phyloP scores from a whole-genome alignment of 2,329 filamentous ascomycete species.

The Colletotrichum falcatum region DNA sequence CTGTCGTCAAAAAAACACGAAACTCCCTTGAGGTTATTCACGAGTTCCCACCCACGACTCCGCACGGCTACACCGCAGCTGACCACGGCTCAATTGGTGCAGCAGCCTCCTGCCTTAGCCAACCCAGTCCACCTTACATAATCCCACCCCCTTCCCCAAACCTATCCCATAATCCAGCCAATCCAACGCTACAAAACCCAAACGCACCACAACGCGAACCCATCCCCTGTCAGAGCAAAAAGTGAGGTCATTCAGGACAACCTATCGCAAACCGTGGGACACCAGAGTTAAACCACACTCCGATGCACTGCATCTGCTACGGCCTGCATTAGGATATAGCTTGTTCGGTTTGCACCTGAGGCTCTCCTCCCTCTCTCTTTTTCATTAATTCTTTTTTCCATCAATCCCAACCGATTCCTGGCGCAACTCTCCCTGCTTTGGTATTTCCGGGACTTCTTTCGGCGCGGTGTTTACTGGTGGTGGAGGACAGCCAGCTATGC shows the following conservation, averaged over 20 bases:
- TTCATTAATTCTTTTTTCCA: no score
- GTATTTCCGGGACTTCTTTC: conserved; percentile 5
- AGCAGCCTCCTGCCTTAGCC: conserved; percentile 34
- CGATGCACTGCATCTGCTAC: conserved; percentile 21
- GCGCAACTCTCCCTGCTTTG: background rate
- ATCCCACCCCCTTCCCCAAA: conserved; percentile 21
- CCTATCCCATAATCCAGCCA: conserved; percentile 28
- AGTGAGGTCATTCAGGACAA: conserved; percentile 42
- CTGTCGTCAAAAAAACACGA: conserved; percentile 39
- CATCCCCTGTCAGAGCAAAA: conserved; percentile 21
- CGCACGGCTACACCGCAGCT: conserved; percentile 40
- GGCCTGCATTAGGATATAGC: background rate
- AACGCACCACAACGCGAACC: conserved; percentile 34
- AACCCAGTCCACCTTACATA: conserved; percentile 40
- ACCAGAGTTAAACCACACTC: background rate
- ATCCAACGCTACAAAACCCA: conserved; percentile 27
- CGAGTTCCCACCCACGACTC: conserved; percentile 39
- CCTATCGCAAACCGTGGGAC: conserved; percentile 12
- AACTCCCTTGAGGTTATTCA: conserved; percentile 44
- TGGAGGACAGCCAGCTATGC: conserved; percentile 42
- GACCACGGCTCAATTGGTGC: conserved; percentile 38
- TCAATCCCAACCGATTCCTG: background rate
- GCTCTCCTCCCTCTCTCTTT: background rate
- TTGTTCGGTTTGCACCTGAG: background rate
- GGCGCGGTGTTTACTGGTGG: conserved; percentile 31